Evolutionary conservation across 371 early-diverging fungal species (phyloP).

Genomic region (Apophysomyces trapeziformis): DNA sequence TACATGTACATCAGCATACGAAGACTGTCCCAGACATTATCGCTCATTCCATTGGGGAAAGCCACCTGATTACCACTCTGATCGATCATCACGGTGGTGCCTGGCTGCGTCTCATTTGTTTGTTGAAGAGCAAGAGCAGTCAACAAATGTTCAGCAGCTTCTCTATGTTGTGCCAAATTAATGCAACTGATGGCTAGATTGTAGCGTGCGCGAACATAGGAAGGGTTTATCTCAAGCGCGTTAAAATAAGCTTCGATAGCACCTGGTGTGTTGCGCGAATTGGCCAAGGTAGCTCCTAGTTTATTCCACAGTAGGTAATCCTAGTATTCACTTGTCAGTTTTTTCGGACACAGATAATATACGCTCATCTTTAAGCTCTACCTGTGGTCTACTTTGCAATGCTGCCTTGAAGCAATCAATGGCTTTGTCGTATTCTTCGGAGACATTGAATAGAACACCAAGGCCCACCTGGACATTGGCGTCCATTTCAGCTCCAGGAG

Average conservation of each 20-base stretch:
- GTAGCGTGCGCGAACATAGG: constrained; percentile 93
- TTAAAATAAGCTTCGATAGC: constrained; percentile 94
- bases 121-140: constrained; percentile 84
- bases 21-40: constrained; percentile 88
- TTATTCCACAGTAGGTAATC: constrained; percentile 97
- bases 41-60: constrained; percentile 63
- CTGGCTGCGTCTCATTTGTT: constrained; percentile 43
- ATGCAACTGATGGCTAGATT: constrained; percentile 94
- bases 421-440: constrained; percentile 90
- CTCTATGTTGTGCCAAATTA: constrained; percentile 84
- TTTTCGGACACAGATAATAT: too few species aligned
- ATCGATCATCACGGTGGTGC: constrained; percentile 25
- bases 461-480: constrained; percentile 93
- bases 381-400: constrained; percentile 80
- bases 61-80: constrained; percentile 37
- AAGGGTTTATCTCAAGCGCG: constrained; percentile 93
- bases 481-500: constrained; percentile 79
- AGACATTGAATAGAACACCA: constrained; percentile 91
- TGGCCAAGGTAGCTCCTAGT: constrained; percentile 95
- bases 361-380: constrained; percentile 21
- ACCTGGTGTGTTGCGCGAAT: constrained; percentile 70
- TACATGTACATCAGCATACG: constrained; percentile 81
- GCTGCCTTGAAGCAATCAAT: constrained; percentile 97
- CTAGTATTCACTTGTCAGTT: constrained; percentile 21
- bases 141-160: constrained; percentile 93